Base-by-base conservation (phyloP, 495 filamentous ascomycete genomes). In the Podospora didyma region DNA sequence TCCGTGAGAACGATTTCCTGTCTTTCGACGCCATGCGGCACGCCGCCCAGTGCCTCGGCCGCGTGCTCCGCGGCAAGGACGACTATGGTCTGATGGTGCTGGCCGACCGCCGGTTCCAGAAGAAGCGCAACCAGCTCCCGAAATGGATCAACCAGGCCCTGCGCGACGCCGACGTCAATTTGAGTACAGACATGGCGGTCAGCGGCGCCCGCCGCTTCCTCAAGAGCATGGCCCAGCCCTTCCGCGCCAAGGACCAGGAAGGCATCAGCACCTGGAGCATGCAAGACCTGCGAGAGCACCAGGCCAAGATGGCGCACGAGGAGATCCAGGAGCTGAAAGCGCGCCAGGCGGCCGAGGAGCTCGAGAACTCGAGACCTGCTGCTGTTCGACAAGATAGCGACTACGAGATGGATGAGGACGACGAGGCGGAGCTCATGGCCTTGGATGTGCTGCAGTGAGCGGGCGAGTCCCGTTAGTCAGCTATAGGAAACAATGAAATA, bases 1-100 rank as follows among this genome's bases (percentile, higher is more conserved):
- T 99, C 70, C 83, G 90, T 44, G 95, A 97, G 71, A 96, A 95
- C 63, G 95, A 99, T 66, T 99, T 99, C 69, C 74, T 99, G 2
- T 97, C 95, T 35, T 99, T 97, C 82, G 94, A 97, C 69, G 95
- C 94, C 20, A 99, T 97, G 92, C 83, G 95, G 23, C 95, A 99
- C 66, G 95, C 94, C 41, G 92, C 95, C 14, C 95, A 99, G 66
- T 99, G 95, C 61, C 79, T 99, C 0, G 95, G 95, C 21, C 93
- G 95, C 65, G 95, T 99, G 17, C 78, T 99, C 23, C 82, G 95
- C 57, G 95, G 94, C 34, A 98, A 98, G 70, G 94, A 97, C 68
- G 94, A 99, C 69, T 99, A 99, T 73, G 95, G 95, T 2, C 87
- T 97, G 70, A 99, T 99, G 94, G 92, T 99, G 12, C 74, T 99